Evolutionary conservation across 2,329 filamentous ascomycete species (phyloP).

Genomic region (Colletotrichum spaethianum): DNA sequence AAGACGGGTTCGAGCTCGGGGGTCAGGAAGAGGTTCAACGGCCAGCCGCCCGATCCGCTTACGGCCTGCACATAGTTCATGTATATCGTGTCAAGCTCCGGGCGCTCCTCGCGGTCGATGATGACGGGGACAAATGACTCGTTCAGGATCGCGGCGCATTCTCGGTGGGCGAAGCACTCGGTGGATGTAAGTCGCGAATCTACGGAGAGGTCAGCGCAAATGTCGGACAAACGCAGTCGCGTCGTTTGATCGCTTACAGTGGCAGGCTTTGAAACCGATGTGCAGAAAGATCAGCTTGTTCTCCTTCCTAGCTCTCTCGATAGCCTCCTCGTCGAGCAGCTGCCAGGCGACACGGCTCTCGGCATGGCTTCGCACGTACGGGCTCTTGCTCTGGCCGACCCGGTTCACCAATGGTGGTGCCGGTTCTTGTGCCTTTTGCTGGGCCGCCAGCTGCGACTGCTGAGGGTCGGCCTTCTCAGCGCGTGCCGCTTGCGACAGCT

Average conservation of each 20-base stretch:
- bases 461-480: constrained; percentile 29
- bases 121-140: constrained; percentile 91
- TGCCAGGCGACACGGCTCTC: constrained; percentile 94
- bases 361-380: constrained; percentile 79
- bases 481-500: constrained; percentile 47
- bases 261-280: constrained; percentile 95
- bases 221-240: neutral
- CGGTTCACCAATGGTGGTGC: constrained; percentile 52
- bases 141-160: constrained; percentile 88
- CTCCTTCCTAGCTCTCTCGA: constrained; percentile 82
- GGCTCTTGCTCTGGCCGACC: constrained; percentile 58
- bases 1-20: constrained; percentile 94
- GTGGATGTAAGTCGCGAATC: constrained; percentile 92
- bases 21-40: constrained; percentile 95
- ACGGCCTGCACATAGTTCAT: constrained; percentile 99
- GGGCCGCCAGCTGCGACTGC: constrained; percentile 51
- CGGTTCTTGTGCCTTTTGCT: constrained; percentile 39
- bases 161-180: constrained; percentile 89
- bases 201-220: constrained; percentile 50
- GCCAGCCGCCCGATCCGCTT: constrained; percentile 92
- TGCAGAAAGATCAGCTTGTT: constrained; percentile 94
- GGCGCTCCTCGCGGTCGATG: constrained; percentile 93
- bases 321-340: constrained; percentile 82
- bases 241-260: constrained; percentile 74
- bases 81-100: constrained; percentile 94